Base-by-base conservation (phyloP, 1,284 basidiomycete species). In the Apiotrichum brassicae region DNA sequence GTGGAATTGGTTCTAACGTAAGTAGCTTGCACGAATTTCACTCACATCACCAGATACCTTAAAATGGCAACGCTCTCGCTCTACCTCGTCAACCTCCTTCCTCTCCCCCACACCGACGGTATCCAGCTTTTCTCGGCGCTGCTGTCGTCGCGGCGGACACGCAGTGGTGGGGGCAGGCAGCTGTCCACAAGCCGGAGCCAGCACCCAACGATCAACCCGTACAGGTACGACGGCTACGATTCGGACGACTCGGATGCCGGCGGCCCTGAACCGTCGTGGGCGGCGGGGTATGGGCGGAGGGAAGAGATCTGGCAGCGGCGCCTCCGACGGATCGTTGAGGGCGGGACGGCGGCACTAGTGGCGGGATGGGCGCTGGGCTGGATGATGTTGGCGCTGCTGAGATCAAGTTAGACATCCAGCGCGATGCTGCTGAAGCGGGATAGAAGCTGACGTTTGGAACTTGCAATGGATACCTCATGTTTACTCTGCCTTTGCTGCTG, bases 61-160 rank as follows among this genome's bases (percentile, higher is more conserved):
- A 56, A 59, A 9, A 61, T 61, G n/a, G 62, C 67, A 16, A 53
- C 66, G 0, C 41, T 70, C 6, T 72, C 70, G 3, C 54, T 72
- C 18, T 70, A 63, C 58, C 46, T 72, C 14, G 64, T 72, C 64
- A 72, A 72, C 54, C 64, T 72, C 40, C 62, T 72, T 23, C 68
- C 70, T 1, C 49, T 72, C 6, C 70, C 70, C 3, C 46, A 55
- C 14, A 63, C 70, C 16, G 70, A 72, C 49, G 70, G 70, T 16
- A 61, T 64, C 5, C 63, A 66, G 25, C 55, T 70, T 9, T 53
- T 72, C n/a, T 43, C 46, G 1, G 58, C 62, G 4, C 55, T 67
- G 1, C 46, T 53, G 3, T 38, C 47, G 11, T 39, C 26, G 19
- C 18, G 23, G 6, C 40, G 40, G 14, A 18, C 7, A 5, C 16